These are phyloP conservation scores for Penicillium olsonii DNA, from an alignment of 2,329 filamentous ascomycete genomes.

Conservation along the genomic window DNA sequence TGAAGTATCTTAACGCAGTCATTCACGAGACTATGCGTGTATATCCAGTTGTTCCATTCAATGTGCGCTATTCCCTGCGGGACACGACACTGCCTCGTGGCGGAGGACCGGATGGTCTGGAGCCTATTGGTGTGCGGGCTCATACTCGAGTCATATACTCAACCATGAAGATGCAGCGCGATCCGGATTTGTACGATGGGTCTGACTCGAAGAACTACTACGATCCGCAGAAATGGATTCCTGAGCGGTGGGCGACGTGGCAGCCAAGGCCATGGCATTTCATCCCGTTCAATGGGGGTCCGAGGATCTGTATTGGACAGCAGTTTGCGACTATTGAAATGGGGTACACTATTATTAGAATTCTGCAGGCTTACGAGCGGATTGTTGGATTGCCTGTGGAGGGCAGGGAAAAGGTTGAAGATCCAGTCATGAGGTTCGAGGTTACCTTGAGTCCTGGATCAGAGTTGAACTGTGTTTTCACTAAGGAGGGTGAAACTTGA, in stretches of 20 bases:
- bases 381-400: slow-evolving; percentile 35
- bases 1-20: slow-evolving; percentile 74
- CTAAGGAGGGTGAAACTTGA: slow-evolving; percentile 27
- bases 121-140: slow-evolving; percentile 49
- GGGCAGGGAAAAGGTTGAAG: slow-evolving; percentile 36
- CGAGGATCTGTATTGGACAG: slow-evolving; percentile 59
- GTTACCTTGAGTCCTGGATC: slow-evolving; percentile 41
- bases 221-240: slow-evolving; percentile 48
- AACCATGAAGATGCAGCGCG: slow-evolving; percentile 55
- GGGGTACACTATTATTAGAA: slow-evolving; percentile 50
- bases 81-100: slow-evolving; percentile 74
- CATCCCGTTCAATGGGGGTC: slow-evolving; percentile 56
- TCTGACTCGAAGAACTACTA: slow-evolving; percentile 38
- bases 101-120: slow-evolving; percentile 51
- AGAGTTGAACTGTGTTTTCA: slow-evolving; percentile 44
- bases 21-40: slow-evolving; percentile 77
- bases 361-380: slow-evolving; percentile 45
- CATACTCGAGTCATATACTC: slow-evolving; percentile 54
- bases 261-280: slow-evolving; percentile 57
- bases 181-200: slow-evolving; percentile 51
- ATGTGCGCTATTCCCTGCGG: slow-evolving; percentile 69
- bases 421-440: slow-evolving; percentile 40
- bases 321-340: slow-evolving; percentile 63
- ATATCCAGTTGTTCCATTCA: slow-evolving; percentile 78
- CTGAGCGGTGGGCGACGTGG: slow-evolving; percentile 56